Evolutionary conservation across 2,329 filamentous ascomycete species (phyloP).

Genomic region (Diplodia seriata): DNA sequence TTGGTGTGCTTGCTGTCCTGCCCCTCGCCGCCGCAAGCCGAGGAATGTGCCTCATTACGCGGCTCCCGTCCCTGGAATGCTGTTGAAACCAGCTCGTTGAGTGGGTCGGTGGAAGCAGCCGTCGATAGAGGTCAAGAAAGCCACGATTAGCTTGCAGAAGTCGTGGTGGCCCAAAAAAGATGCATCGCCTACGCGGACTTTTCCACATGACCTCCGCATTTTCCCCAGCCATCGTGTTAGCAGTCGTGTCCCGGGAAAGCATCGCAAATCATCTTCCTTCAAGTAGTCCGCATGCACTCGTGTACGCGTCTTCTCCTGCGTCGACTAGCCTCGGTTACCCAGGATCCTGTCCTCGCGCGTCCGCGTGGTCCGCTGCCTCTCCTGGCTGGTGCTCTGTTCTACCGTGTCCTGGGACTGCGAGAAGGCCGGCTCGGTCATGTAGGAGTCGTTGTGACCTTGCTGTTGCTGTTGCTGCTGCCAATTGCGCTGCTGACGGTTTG

Average conservation of each 20-base stretch:
- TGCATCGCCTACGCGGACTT: neutral
- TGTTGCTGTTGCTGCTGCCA: constrained; percentile 39
- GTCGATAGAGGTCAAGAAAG: neutral
- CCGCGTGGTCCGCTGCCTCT: constrained; percentile 11
- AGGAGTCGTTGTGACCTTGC: constrained; percentile 18
- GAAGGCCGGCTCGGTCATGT: constrained; percentile 32
- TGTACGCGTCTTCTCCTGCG: neutral
- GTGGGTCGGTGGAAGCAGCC: neutral
- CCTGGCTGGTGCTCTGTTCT: constrained; percentile 23
- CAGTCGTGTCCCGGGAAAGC: too few relatives aligned
- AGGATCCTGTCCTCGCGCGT: constrained; percentile 34
- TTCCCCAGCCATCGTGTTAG: neutral
- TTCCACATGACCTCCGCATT: neutral
- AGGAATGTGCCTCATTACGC: constrained; percentile 15
- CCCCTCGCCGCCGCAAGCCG: constrained; percentile 3
- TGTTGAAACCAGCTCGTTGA: neutral
- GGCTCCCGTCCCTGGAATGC: constrained; percentile 1
- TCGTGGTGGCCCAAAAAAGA: neutral
- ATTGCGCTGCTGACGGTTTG: constrained; percentile 56
- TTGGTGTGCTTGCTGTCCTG: neutral
- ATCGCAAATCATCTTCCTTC: neutral
- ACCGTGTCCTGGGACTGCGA: constrained; percentile 25
- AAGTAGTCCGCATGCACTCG: neutral
- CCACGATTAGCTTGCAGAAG: neutral
- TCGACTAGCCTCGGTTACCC: constrained; percentile 24